Base-by-base conservation (phyloP, 805 yeast species). In the Starmera caribaea region DNA sequence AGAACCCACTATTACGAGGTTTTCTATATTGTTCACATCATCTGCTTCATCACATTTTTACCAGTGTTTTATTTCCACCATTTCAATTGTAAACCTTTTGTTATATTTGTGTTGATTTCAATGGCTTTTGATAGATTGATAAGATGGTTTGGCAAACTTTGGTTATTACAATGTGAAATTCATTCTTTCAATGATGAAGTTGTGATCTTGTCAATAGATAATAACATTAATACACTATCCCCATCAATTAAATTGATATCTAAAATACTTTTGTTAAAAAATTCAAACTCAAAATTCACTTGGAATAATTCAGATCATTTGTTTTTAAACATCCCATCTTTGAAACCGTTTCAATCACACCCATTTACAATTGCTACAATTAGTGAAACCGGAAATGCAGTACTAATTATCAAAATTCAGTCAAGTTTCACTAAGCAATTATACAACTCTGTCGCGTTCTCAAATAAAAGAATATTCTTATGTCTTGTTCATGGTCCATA, bases 401-500 rank as follows among this genome's bases (percentile, higher is more conserved):
- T 39, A 5, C 26, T 49, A 5, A 44, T 53, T 21, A 37, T 53
- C n/a, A 49, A 49, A 34, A 45, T 53, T 8, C 44, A 47, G 10
- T 29, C 40, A 3, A 55, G 57, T 0, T 54, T 54, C 36, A 54
- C 59, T 3, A 41, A 42, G 28, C 44, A 30, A 34, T 34, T 54
- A 15, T 50, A 41, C 30, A 10, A 37, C 14, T 32, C 43, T 3
- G 14, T 39, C 3, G n/a, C 2, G 1, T 32, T 36, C 29, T 38
- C 27, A 14, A 8, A 13, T 7, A 34, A 39, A 1, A n/a, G 21
- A 15, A 17, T 10, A 11, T 46, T 47, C 28, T 43, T 42, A 1
- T 50, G 57, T 33, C 29, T 53, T 13, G 37, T 54, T n/a, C 46
- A 53, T 44, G 59, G 57, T 11, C 57, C 59, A 5, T 54, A 51